These are phyloP conservation scores for Trypanosoma rangeli DNA, from an alignment of 208 protist species.

Conservation along the genomic window DNA sequence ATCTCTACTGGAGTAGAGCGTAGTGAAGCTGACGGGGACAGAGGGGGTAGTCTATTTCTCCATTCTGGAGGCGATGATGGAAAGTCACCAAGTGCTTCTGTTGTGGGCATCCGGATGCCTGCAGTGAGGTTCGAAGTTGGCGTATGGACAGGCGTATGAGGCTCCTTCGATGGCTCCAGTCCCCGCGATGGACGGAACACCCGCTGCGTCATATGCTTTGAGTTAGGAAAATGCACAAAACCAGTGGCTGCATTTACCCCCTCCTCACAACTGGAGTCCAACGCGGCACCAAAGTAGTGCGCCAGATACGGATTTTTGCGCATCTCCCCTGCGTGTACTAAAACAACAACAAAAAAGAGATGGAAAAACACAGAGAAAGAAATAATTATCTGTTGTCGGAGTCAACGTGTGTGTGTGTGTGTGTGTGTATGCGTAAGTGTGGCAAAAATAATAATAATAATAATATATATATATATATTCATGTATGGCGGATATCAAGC, in stretches of 20 bases:
- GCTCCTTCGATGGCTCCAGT: not conserved
- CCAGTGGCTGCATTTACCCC: conserved; percentile 41
- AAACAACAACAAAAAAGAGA: conserved; percentile 15
- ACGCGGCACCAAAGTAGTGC: conserved; percentile 58
- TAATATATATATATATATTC: not conserved
- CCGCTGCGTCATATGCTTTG: conserved; percentile 61
- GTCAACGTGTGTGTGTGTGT: not conserved
- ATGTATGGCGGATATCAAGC: not conserved
- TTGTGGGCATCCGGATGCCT: no score
- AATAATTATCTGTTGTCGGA: not conserved
- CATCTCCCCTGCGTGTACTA: conserved; percentile 37
- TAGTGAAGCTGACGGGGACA: conserved; percentile 4
- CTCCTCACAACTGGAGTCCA: conserved; percentile 30
- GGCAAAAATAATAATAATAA: not conserved
- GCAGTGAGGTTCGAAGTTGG: conserved; percentile 5
- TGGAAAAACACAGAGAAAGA: conserved; percentile 21
- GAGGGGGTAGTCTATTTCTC: conserved; percentile 1
- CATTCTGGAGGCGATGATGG: not conserved
- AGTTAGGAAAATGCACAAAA: conserved; percentile 51
- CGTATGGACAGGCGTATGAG: conserved; percentile 2
- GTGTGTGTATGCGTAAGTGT: not conserved
- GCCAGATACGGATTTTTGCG: conserved; percentile 68
- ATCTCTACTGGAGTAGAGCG: conserved; percentile 8
- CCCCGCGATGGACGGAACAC: conserved; percentile 48
- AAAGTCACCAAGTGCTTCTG: not conserved